Percentiles rank a stretch among this genome's conserved stretches.
phyloP scores from a whole-genome alignment of 1,139 yeast genomes.

The Debaryomycetaceae sp. region DNA sequence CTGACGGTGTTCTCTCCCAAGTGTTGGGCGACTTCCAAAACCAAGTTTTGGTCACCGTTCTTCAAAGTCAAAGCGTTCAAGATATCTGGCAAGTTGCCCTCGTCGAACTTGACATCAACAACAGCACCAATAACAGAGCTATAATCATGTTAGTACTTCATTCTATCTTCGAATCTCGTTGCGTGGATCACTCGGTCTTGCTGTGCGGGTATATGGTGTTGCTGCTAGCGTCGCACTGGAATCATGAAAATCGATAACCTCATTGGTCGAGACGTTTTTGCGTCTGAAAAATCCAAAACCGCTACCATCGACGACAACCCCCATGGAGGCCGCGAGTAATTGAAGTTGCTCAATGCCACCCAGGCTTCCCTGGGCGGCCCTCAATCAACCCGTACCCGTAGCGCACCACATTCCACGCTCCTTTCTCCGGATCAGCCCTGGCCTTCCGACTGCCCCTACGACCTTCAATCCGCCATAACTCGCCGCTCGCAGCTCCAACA shows the following conservation, averaged over 20 bases:
- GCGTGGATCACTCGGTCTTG: neutral
- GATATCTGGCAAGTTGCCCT: constrained; percentile 95
- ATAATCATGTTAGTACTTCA: constrained; percentile 24
- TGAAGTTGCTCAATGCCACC: too few species aligned
- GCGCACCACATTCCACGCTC: neutral
- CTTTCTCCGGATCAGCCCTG: neutral
- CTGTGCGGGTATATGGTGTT: neutral
- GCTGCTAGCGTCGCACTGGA: neutral
- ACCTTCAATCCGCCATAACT: neutral
- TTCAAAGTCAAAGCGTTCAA: constrained; percentile 92
- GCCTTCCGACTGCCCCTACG: neutral
- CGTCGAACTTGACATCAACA: constrained; percentile 98
- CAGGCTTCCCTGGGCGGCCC: too few species aligned
- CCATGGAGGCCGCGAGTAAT: too few species aligned
- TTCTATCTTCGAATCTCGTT: neutral
- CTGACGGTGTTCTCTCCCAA: constrained; percentile 99
- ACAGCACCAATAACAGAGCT: constrained; percentile 99
- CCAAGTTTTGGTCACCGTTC: constrained; percentile 66
- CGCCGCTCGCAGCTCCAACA: neutral
- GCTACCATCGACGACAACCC: neutral
- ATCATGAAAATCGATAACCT: constrained; percentile 22
- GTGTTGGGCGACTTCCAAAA: constrained; percentile 98
- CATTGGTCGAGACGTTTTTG: constrained; percentile 24
- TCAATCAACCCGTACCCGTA: too few species aligned
- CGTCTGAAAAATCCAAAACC: neutral